Conservation (phyloP, 2,329 filamentous ascomycete species). For the Fusarium nygamai region DNA sequence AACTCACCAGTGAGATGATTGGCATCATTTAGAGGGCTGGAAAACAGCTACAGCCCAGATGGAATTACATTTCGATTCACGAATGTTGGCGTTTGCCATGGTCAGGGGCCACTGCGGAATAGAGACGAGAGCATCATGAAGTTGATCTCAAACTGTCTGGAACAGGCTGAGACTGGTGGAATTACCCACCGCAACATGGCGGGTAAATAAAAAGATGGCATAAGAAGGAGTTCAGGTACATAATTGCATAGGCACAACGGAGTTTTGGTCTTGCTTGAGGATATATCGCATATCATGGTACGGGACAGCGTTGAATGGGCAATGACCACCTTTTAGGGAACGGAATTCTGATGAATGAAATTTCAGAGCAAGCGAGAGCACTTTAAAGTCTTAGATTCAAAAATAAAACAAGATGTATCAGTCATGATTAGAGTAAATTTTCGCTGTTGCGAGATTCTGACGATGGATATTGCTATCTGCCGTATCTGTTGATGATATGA, state of each 20-base stretch:
- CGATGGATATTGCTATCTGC: not conserved
- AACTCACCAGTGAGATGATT: constrained; percentile 43
- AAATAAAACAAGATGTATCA: not conserved
- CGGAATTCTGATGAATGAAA: not conserved
- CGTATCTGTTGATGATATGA: not conserved
- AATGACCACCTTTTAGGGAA: not conserved
- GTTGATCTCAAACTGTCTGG: not conserved
- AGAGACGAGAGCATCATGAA: not conserved
- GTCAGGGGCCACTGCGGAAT: not conserved
- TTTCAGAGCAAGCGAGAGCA: not conserved
- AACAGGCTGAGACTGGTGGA: not conserved
- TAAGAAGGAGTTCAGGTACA: constrained; percentile 29
- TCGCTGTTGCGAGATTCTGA: not conserved
- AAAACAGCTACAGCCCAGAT: constrained; percentile 28
- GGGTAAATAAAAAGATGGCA: not conserved
- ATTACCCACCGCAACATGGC: not conserved
- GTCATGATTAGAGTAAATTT: not conserved
- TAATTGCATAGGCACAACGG: not conserved
- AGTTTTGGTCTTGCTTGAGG: constrained; percentile 2
- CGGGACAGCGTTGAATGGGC: constrained; percentile 9
- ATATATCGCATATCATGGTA: not conserved
- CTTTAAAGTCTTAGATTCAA: not conserved
- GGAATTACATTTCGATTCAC: not conserved
- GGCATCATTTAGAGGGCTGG: constrained; percentile 10
- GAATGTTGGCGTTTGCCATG: not conserved